Evolutionary conservation across 768 basidiomycete genomes (phyloP).

Genomic region (Tricholoma flavovirens): DNA sequence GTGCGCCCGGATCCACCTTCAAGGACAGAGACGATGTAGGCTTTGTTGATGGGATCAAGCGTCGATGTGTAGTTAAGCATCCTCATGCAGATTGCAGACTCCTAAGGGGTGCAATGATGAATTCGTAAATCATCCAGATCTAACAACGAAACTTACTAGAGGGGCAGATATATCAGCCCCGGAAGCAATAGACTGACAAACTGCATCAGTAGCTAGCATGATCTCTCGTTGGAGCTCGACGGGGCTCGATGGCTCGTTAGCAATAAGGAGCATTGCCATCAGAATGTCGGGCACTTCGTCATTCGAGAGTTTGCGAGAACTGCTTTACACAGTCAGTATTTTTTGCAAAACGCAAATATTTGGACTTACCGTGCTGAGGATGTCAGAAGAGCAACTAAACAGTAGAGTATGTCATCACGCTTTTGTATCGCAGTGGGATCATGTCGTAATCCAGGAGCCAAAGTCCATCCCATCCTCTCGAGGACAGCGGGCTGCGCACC

Average conservation of each 20-base stretch:
- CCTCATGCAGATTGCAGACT: constrained; percentile 39
- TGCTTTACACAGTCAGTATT: constrained; percentile 9
- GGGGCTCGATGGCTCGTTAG: constrained; percentile 46
- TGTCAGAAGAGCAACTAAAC: constrained; percentile 37
- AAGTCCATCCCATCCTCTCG: constrained; percentile 26
- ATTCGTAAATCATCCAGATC: neutral
- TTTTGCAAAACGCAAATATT: neutral
- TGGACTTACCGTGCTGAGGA: constrained; percentile 41
- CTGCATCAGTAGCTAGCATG: constrained; percentile 37
- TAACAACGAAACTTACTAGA: constrained; percentile 17
- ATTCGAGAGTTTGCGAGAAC: constrained; percentile 27
- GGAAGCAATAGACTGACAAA: constrained; percentile 38
- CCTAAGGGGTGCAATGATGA: constrained; percentile 28
- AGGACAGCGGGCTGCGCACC: constrained; percentile 38
- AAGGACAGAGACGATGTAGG: constrained; percentile 44
- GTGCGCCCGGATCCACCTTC: constrained; percentile 44
- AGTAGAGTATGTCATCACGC: constrained; percentile 31
- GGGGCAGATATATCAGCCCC: constrained; percentile 21
- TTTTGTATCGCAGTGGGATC: constrained; percentile 13
- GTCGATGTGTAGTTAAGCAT: constrained; percentile 34
- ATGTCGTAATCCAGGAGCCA: constrained; percentile 4
- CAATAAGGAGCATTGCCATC: constrained; percentile 46
- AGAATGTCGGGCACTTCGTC: constrained; percentile 45
- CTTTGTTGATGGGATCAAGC: constrained; percentile 45
- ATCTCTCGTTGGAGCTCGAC: constrained; percentile 41